These are phyloP conservation scores for Limnomonas spitsbergensis DNA, from an alignment of 139 green algal genomes.

Conservation along the genomic window DNA sequence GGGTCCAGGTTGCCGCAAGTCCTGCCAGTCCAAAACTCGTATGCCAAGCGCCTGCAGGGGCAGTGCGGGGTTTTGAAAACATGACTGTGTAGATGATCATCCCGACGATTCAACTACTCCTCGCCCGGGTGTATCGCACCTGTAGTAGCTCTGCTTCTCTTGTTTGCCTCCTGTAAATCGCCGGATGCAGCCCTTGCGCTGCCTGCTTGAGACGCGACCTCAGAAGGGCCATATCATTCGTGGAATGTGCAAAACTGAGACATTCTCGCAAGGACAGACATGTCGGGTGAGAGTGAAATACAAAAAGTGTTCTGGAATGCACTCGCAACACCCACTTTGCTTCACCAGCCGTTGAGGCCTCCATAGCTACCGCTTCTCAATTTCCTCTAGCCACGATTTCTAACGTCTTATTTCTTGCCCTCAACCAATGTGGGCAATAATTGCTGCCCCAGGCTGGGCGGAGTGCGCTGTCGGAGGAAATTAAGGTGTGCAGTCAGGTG, in stretches of 20 bases:
- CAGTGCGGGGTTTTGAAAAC: background rate
- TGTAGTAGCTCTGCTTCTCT: conserved; percentile 15
- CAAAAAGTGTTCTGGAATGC: no score
- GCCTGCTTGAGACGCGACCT: conserved; percentile 1
- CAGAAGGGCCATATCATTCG: background rate
- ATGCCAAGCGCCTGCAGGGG: conserved; percentile 5
- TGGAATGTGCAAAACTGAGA: background rate
- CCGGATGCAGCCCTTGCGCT: conserved; percentile 4
- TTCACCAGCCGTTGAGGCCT: no score
- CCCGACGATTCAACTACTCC: background rate
- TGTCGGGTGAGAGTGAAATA: no score
- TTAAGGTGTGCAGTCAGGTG: no score
- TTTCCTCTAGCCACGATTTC: no score
- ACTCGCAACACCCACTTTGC: no score
- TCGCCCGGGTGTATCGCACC: background rate
- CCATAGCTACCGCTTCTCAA: no score
- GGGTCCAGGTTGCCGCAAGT: background rate
- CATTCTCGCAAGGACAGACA: background rate
- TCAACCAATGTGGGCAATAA: no score
- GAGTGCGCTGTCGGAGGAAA: no score
- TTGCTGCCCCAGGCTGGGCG: no score
- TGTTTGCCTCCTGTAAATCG: conserved; percentile 5
- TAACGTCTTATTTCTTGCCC: no score
- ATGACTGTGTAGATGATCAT: background rate
- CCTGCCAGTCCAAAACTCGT: conserved; percentile 11